Evolutionary conservation across 2,329 filamentous ascomycete genomes (phyloP), one percentile per base, ranked within the genome.

Genomic region (Colletotrichum brevisporum): DNA sequence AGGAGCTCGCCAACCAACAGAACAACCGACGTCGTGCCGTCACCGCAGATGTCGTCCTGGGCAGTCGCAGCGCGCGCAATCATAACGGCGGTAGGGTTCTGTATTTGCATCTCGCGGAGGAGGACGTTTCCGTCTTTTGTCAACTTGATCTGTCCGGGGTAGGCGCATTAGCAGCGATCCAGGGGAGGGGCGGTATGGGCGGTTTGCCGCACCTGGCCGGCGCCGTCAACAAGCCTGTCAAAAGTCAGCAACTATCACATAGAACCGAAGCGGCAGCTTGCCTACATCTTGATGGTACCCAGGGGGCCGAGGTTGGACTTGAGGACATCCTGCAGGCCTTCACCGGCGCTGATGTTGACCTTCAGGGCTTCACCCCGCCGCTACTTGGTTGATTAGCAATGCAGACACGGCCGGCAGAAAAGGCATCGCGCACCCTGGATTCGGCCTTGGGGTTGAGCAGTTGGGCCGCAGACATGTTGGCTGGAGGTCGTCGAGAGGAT

Each of bases 361-460:
- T 89, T 90, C 72, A 99, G 87, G 87, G 96, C 96, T 90, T 99
- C 96, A 82, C 94, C 96, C 87, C 96, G 91, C 87, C 96, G 91
- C 94, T 97, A 76, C 39, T 55, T 75, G 77, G 62, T 74, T 57
- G 53, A 75, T 81, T 77, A 78, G 77, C 78, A 75, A 80, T 86
- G 83, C 85, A 83, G 81, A 75, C 74, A 76, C 74, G 76, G 31
- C 54, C 47, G 31, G 41, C 43, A 26, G 51, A 26, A 51, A 61
- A 13, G 70, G 71, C 59, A 72, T 69, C 71, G 85, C 92, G 77
- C 87, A 97, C 94, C 84, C 96, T 91, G 77, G 95, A 98, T 86
- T 99, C 96, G 78, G 96, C 96, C 88, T 99, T 99, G 71, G 96
- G 96, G 84, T 99, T 99, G 74, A 99, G 92, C 78, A 99, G 91